phyloP scores from a whole-genome alignment of 2,329 filamentous ascomycete species.

The Taxawa tesnikishii region DNA sequence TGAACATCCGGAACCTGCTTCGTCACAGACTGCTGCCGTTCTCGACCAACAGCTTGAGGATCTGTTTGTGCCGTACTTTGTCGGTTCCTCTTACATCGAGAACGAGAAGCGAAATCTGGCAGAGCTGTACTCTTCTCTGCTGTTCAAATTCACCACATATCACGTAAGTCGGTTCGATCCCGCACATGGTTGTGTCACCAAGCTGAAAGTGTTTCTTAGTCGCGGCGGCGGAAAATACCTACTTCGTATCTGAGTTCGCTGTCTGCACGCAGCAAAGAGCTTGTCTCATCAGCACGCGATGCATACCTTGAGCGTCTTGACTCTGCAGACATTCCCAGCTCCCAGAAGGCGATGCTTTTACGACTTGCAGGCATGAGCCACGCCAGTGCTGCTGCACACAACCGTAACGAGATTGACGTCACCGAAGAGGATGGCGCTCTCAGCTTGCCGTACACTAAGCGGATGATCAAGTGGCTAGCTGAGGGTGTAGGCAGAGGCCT shows the following conservation, averaged over 20 bases:
- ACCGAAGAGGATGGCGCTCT: conserved; percentile 79
- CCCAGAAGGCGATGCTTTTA: conserved; percentile 83
- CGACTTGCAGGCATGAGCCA: conserved; percentile 73
- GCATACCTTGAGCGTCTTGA: conserved; percentile 83
- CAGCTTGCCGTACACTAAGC: conserved; percentile 77
- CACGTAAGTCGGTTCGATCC: conserved; percentile 37
- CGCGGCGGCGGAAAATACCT: conserved; percentile 71
- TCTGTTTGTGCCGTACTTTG: conserved; percentile 54
- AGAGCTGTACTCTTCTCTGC: conserved; percentile 75
- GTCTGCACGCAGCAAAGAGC: conserved; percentile 77
- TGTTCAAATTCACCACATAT: conserved; percentile 96
- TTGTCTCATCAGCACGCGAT: conserved; percentile 78
- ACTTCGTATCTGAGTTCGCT: conserved; percentile 88
- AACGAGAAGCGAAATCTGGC: conserved; percentile 57
- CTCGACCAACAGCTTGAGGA: conserved; percentile 58
- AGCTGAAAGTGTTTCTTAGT: conserved; percentile 24
- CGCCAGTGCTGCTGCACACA: conserved; percentile 38
- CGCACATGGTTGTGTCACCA: neutral
- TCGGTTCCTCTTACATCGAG: conserved; percentile 53
- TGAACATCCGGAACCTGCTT: conserved; percentile 85
- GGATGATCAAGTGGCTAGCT: conserved; percentile 95
- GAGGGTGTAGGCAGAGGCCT: conserved; percentile 86
- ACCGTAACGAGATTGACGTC: conserved; percentile 78
- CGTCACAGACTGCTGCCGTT: conserved; percentile 64
- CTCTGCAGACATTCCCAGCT: conserved; percentile 74